Evolutionary conservation across 2,329 filamentous ascomycete species (phyloP).

Genomic region (Ilyonectria sp.): DNA sequence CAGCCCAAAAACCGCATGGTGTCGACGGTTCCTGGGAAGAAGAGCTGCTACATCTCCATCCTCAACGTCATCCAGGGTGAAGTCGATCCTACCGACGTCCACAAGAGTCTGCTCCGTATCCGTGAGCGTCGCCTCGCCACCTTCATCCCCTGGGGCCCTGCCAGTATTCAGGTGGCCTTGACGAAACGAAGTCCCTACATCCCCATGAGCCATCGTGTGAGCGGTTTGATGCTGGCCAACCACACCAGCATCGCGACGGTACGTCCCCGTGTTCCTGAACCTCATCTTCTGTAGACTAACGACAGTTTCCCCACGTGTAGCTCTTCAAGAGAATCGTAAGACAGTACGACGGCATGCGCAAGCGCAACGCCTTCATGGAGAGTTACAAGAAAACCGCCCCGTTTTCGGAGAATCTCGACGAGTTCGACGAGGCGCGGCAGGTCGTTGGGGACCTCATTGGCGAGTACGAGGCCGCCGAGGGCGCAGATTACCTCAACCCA

Average conservation of each 20-base stretch:
- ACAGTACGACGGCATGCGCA: slow-evolving; percentile 94
- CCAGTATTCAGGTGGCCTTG: slow-evolving; percentile 96
- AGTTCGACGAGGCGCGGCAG: slow-evolving; percentile 95
- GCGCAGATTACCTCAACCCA: slow-evolving; percentile 89
- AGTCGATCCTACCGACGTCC: slow-evolving; percentile 96
- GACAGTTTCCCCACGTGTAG: slow-evolving; percentile 51
- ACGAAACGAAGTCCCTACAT: slow-evolving; percentile 98
- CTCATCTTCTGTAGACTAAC: slow-evolving; percentile 16
- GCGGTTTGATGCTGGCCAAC: slow-evolving; percentile 97
- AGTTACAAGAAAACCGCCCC: slow-evolving; percentile 96
- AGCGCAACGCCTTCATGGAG: slow-evolving; percentile 97
- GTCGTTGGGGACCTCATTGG: slow-evolving; percentile 92
- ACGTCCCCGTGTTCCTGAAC: slow-evolving; percentile 50
- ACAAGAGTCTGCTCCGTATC: slow-evolving; percentile 97
- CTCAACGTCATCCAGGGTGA: slow-evolving; percentile 99
- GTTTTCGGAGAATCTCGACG: slow-evolving; percentile 90
- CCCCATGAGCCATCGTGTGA: slow-evolving; percentile 93
- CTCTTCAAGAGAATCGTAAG: slow-evolving; percentile 94
- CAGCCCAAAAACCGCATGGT: slow-evolving; percentile 99
- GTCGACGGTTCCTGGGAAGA: slow-evolving; percentile 93
- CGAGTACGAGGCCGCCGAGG: slow-evolving; percentile 96
- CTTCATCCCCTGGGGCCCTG: slow-evolving; percentile 98
- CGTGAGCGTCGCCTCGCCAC: slow-evolving; percentile 93
- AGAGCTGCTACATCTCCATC: slow-evolving; percentile 99
- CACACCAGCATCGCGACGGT: slow-evolving; percentile 96